Evolutionary conservation across 2,329 filamentous ascomycete genomes (phyloP), one percentile per base, ranked within the genome.

Genomic region (Cercospora berteroae): DNA sequence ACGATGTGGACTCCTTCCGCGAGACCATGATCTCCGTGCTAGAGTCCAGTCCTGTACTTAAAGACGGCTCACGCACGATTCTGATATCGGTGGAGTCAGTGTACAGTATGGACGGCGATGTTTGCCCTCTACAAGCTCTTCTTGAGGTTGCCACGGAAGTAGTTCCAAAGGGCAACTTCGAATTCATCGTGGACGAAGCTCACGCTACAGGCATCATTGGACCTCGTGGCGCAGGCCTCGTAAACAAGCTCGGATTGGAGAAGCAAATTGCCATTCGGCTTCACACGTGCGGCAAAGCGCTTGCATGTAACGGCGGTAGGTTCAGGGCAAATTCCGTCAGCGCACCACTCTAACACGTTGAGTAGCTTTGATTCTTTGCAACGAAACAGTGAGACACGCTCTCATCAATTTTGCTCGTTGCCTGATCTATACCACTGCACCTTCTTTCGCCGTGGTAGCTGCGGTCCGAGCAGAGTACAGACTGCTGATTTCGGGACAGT

Each of bases 61-160:
- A 27, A 13, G 13, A 44, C 9, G 62, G 62, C 25, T 16, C 39
- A 39, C 33, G 39, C 13, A 31, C 33, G 25, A 20, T 61, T 16
- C 20, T 65, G 7, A 44, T 65, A n/a, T 33, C 39, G 33, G 44
- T 65, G 18, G 63, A 65, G 25, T 25, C 18, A 7, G 16, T 65
- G 10, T 65, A 65, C 18, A 65, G 63, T 55, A 65, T 65, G 63
- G 63, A 65, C 42, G 63, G 63, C 87, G 18, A 97, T 93, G 77
- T 97, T 94, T 1, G 94, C 93, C 63, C 89, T 87, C 78, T 90
- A 90, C 59, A 97, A 83, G 8, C 88, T 88, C 31, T 88, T 84
- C 67, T 89, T 84, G 59, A 96, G 92, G 66, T 84, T 84, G 56
- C 56, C 4, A 61, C 50, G 31, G 57, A 65, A 25, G 25, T 65